phyloP scores from a whole-genome alignment of 1,284 basidiomycete genomes.

The Coniophora puteana region DNA sequence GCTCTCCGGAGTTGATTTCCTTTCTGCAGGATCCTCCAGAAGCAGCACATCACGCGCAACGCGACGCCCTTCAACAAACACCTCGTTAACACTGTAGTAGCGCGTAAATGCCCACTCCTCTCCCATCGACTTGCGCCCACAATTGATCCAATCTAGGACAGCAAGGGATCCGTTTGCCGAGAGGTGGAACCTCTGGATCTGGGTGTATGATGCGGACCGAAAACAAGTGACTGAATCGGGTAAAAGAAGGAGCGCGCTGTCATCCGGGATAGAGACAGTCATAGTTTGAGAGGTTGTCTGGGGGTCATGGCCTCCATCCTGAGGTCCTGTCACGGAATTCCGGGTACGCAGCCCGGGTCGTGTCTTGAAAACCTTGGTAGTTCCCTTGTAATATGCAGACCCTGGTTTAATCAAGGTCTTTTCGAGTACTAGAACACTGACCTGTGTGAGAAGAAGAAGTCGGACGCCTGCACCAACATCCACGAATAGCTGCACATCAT shows the following conservation, averaged over 20 bases:
- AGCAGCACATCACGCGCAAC: conserved; percentile 76
- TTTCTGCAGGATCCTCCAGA: conserved; percentile 49
- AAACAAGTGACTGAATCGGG: conserved; percentile 94
- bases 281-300: conserved; percentile 57
- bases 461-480: conserved; percentile 53
- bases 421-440: conserved; percentile 30
- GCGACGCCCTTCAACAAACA: conserved; percentile 60
- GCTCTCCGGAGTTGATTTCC: background rate
- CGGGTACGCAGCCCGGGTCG: too few relatives aligned
- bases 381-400: conserved; percentile 53
- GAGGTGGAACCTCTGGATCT: conserved; percentile 74
- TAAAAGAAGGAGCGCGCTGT: conserved; percentile 71
- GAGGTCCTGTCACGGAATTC: too few relatives aligned
- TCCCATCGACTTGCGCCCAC: conserved; percentile 72
- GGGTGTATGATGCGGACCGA: conserved; percentile 75
- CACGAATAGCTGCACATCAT: conserved; percentile 65
- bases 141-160: conserved; percentile 89
- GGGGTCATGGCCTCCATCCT: too few relatives aligned
- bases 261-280: conserved; percentile 48
- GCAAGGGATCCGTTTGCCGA: conserved; percentile 57
- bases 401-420: background rate
- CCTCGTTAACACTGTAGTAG: conserved; percentile 86
- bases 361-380: conserved; percentile 89
- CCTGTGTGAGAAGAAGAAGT: conserved; percentile 81
- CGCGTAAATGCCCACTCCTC: conserved; percentile 89